These are phyloP conservation scores for Trametes cubensis DNA, from an alignment of 768 basidiomycete genomes.

Conservation along the genomic window DNA sequence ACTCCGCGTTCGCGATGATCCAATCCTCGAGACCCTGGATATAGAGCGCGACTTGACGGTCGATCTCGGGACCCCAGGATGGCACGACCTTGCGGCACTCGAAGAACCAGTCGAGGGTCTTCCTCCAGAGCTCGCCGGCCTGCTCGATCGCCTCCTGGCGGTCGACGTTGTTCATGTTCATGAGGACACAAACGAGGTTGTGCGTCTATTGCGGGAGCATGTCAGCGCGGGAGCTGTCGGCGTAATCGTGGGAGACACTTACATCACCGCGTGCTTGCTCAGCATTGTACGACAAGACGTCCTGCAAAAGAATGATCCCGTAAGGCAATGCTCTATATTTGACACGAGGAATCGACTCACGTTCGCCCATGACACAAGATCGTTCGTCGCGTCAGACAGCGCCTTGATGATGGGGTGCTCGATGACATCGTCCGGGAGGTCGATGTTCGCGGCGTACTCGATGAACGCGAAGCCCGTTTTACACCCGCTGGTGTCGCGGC, in stretches of 20 bases:
- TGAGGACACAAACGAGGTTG: conserved; percentile 74
- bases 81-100: conserved; percentile 51
- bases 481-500: conserved; percentile 57
- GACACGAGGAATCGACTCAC: conserved; percentile 26
- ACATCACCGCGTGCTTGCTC: conserved; percentile 65
- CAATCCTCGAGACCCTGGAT: conserved; percentile 69
- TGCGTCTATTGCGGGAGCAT: conserved; percentile 42
- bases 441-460: conserved; percentile 56
- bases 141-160: conserved; percentile 67
- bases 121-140: conserved; percentile 66
- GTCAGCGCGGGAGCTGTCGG: neutral
- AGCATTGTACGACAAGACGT: conserved; percentile 76
- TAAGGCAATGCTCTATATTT: conserved; percentile 6
- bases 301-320: conserved; percentile 41
- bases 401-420: conserved; percentile 51
- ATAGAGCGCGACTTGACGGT: conserved; percentile 62
- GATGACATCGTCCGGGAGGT: conserved; percentile 56
- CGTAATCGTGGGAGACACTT: conserved; percentile 1
- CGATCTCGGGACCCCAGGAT: conserved; percentile 67
- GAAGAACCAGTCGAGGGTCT: conserved; percentile 68
- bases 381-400: conserved; percentile 51
- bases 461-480: conserved; percentile 54
- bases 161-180: conserved; percentile 57
- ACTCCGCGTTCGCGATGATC: conserved; percentile 73
- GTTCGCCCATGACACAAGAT: conserved; percentile 50